Evolutionary conservation across 2,329 filamentous ascomycete genomes (phyloP).

Genomic region (Epichloe festucae): DNA sequence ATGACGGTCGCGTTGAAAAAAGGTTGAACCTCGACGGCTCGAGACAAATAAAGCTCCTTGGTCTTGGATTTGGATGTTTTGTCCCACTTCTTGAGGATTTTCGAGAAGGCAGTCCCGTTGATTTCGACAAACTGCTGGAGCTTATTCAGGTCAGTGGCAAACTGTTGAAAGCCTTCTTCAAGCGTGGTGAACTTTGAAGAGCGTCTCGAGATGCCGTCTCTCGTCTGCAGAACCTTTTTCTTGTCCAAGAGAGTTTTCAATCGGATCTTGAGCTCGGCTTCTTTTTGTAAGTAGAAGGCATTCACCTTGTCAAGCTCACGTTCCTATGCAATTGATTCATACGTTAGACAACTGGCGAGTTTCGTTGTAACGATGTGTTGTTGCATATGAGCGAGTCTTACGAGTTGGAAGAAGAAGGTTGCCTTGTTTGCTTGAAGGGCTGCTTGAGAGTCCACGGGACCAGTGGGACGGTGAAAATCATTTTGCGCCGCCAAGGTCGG

Average conservation of each 20-base stretch:
- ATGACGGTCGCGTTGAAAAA: conserved; percentile 98
- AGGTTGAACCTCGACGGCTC: conserved; percentile 92
- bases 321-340: conserved; percentile 45
- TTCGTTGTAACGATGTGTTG: not conserved
- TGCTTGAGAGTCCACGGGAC: conserved; percentile 61
- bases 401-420: conserved; percentile 95
- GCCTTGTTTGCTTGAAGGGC: conserved; percentile 93
- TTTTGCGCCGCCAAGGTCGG: conserved; percentile 70
- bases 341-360: not conserved
- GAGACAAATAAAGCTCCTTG: conserved; percentile 90
- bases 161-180: conserved; percentile 94
- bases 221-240: conserved; percentile 82
- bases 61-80: conserved; percentile 99
- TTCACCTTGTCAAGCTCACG: conserved; percentile 98
- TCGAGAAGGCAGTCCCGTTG: conserved; percentile 94
- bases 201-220: conserved; percentile 67
- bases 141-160: conserved; percentile 93
- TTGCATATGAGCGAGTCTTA: conserved; percentile 30
- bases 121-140: conserved; percentile 97
- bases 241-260: conserved; percentile 89
- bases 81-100: conserved; percentile 99
- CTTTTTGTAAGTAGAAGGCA: conserved; percentile 93
- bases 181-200: conserved; percentile 90
- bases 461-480: conserved; percentile 36
- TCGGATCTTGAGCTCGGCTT: conserved; percentile 93